Conservation (phyloP, 768 basidiomycete genomes). For the Leccinum subgranulosum region DNA sequence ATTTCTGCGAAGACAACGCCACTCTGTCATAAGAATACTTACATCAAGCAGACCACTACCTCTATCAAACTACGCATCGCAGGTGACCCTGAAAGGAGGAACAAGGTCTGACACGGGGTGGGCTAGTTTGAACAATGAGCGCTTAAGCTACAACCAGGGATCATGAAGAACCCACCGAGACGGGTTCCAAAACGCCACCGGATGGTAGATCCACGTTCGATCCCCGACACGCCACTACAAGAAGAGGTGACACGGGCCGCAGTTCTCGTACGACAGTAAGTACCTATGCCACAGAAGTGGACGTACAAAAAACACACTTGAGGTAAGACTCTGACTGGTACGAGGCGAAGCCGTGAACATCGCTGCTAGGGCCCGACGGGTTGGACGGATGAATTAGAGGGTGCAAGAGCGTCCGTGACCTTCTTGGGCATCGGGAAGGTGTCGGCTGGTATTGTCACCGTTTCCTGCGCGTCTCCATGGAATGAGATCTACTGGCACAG, state of each 20-base stretch:
- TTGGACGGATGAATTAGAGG: background rate
- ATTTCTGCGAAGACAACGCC: background rate
- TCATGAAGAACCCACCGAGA: constrained; percentile 11
- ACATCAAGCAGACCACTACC: background rate
- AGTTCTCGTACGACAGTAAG: constrained; percentile 8
- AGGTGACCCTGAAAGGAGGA: constrained; percentile 1
- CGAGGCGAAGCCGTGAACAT: constrained; percentile 4
- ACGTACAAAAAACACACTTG: background rate
- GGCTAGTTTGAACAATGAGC: background rate
- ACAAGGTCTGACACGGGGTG: background rate
- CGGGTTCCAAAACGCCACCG: constrained; percentile 13
- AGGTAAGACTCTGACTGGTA: constrained; percentile 9
- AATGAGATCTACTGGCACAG: constrained; percentile 1
- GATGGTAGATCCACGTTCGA: constrained; percentile 4
- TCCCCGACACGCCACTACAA: constrained; percentile 6
- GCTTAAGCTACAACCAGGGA: constrained; percentile 6
- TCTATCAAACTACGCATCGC: background rate
- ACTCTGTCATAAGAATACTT: background rate
- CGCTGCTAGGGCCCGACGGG: constrained; percentile 4
- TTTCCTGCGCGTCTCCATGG: background rate
- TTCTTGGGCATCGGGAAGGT: background rate
- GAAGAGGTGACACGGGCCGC: constrained; percentile 8
- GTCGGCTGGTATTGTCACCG: background rate
- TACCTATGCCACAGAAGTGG: constrained; percentile 6
- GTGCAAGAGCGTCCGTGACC: constrained; percentile 1